Evolutionary conservation across 2,329 filamentous ascomycete genomes (phyloP).

Genomic region (Calonectria crousiana): DNA sequence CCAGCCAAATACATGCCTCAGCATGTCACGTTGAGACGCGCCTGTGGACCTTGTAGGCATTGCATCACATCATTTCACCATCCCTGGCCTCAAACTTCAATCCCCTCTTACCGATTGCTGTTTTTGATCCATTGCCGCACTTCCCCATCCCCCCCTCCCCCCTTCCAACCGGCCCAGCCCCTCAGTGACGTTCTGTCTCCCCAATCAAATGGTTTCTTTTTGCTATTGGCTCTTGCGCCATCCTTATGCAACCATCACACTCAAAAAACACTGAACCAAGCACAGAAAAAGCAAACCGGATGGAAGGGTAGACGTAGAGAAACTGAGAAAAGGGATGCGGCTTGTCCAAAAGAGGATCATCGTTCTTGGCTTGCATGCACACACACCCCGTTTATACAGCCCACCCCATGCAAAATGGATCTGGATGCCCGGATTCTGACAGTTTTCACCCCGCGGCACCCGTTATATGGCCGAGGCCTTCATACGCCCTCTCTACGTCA

Average conservation of each 20-base stretch:
- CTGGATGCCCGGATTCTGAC: background rate
- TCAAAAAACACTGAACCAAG: background rate
- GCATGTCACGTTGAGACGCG: no score
- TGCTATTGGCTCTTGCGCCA: background rate
- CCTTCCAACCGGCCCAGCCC: background rate
- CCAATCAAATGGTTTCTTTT: background rate
- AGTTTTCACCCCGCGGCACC: background rate
- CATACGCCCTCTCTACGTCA: background rate
- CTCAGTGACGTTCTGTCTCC: background rate
- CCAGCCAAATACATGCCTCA: background rate
- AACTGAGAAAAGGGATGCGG: background rate
- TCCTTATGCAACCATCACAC: background rate
- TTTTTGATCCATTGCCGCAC: background rate
- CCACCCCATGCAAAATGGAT: background rate
- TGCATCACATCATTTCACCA: background rate
- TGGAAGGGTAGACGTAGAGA: background rate
- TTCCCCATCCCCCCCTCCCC: no score
- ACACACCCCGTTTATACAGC: background rate
- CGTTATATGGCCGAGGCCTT: background rate
- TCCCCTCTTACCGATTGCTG: background rate
- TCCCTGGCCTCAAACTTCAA: slow-evolving; percentile 4
- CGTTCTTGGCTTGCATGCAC: background rate
- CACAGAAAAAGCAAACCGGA: background rate
- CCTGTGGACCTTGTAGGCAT: background rate
- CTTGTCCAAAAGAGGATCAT: background rate